A percentile compares a stretch with the other conserved stretches of the same genome.
Evolutionary conservation across 768 basidiomycete species (phyloP).

Genomic region (Boletus pseudopeckii): DNA sequence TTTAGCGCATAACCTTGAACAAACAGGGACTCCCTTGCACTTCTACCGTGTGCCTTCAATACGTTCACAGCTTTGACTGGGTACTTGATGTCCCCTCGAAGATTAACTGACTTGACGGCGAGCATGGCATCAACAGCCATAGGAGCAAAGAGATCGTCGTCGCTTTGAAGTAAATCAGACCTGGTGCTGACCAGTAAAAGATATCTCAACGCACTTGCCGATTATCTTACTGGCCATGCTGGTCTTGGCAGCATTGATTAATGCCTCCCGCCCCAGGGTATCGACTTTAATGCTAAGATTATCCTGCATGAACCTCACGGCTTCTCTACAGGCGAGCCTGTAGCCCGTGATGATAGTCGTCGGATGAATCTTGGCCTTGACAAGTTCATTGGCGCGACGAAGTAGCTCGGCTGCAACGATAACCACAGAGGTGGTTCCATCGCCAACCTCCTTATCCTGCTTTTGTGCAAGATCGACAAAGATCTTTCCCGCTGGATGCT

Average conservation of each 20-base stretch:
- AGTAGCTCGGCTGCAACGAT: conserved; percentile 97
- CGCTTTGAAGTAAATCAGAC: conserved; percentile 46
- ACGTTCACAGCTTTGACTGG: conserved; percentile 99
- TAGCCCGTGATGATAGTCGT: conserved; percentile 99
- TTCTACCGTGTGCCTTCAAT: conserved; percentile 95
- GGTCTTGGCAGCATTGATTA: conserved; percentile 96
- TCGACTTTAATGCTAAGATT: conserved; percentile 96
- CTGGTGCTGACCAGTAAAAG: not conserved
- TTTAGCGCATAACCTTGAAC: conserved; percentile 97
- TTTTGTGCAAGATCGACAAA: conserved; percentile 99
- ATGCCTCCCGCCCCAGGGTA: conserved; percentile 81
- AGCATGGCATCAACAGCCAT: conserved; percentile 99
- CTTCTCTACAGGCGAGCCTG: conserved; percentile 93
- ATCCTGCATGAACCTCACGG: conserved; percentile 97
- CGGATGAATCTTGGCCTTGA: conserved; percentile 97
- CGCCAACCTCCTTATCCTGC: conserved; percentile 98
- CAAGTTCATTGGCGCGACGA: conserved; percentile 94
- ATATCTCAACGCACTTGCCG: conserved; percentile 68
- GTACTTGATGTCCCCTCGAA: conserved; percentile 95
- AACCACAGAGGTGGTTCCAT: conserved; percentile 98
- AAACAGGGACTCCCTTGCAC: conserved; percentile 90
- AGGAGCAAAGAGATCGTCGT: conserved; percentile 96
- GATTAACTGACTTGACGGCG: conserved; percentile 91
- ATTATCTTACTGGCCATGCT: conserved; percentile 99
- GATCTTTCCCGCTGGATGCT: conserved; percentile 95